Evolutionary conservation across 2,329 filamentous ascomycete genomes (phyloP).

Genomic region (Cladophialophora psammophila): DNA sequence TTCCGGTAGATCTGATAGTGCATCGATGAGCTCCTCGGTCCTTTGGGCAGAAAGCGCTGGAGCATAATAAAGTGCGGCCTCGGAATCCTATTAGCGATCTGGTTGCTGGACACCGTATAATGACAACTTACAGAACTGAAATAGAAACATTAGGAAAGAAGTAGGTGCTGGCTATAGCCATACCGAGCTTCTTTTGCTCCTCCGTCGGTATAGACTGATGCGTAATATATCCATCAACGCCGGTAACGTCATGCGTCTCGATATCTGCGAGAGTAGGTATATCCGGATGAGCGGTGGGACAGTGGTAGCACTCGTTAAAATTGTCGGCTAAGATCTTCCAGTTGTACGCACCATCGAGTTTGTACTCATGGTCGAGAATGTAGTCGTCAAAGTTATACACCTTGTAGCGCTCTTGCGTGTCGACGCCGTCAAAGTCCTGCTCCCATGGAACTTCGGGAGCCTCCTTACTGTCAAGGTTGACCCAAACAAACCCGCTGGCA

Average conservation of each 20-base stretch:
- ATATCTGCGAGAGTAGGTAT: conserved; percentile 63
- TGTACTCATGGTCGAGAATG: conserved; percentile 53
- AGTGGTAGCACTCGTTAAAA: conserved; percentile 59
- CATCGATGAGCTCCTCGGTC: conserved; percentile 62
- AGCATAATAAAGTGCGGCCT: conserved; percentile 71
- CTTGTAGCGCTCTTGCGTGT: conserved; percentile 57
- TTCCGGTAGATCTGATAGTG: conserved; percentile 70
- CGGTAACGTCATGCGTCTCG: conserved; percentile 61
- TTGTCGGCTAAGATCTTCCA: conserved; percentile 42
- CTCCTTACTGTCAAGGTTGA: conserved; percentile 35
- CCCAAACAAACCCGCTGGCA: conserved; percentile 37
- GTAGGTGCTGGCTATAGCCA: conserved; percentile 37
- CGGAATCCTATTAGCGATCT: too few relatives aligned
- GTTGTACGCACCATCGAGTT: conserved; percentile 38
- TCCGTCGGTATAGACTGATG: conserved; percentile 55
- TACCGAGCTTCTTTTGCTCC: conserved; percentile 30
- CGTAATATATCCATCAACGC: conserved; percentile 62
- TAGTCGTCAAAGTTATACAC: conserved; percentile 63
- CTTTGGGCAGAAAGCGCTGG: conserved; percentile 66
- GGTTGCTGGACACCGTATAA: too few relatives aligned
- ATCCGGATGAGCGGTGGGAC: conserved; percentile 64
- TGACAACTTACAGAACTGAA: conserved; percentile 36
- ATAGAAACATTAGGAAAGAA: conserved; percentile 40
- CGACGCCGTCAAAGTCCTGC: conserved; percentile 41
- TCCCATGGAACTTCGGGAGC: conserved; percentile 36